These are phyloP conservation scores for Dichotomopilus funicola DNA, from an alignment of 2,329 filamentous ascomycete species.

Conservation along the genomic window DNA sequence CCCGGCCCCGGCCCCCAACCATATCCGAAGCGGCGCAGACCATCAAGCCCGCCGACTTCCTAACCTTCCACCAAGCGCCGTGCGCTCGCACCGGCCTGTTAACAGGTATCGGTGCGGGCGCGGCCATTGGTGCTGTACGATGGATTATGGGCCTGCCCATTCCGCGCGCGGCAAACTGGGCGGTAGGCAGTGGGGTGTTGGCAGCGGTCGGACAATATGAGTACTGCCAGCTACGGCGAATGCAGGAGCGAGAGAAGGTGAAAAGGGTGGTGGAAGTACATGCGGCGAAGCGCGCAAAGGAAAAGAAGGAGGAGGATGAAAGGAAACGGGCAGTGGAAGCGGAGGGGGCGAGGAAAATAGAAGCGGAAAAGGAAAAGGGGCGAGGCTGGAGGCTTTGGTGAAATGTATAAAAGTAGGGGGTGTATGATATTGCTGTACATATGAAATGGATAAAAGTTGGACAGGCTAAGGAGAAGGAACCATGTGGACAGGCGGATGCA, in stretches of 20 bases:
- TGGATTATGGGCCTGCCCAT: constrained; percentile 64
- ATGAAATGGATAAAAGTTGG: background rate
- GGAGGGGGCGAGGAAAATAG: constrained; percentile 24
- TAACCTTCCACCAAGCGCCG: constrained; percentile 68
- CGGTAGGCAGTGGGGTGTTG: constrained; percentile 67
- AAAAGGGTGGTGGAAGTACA: constrained; percentile 78
- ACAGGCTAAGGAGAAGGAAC: background rate
- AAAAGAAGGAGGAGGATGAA: constrained; percentile 31
- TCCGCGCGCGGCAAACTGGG: constrained; percentile 72
- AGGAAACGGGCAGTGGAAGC: constrained; percentile 31
- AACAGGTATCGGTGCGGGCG: constrained; percentile 74
- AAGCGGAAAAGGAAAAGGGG: constrained; percentile 21
- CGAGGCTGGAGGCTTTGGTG: constrained; percentile 53
- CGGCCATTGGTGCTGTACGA: constrained; percentile 66
- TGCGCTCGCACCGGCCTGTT: constrained; percentile 80
- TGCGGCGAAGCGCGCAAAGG: constrained; percentile 61
- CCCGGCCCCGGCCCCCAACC: constrained; percentile 20
- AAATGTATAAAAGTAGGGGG: background rate
- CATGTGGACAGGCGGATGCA: too few relatives aligned
- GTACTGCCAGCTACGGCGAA: constrained; percentile 70
- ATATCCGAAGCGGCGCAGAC: constrained; percentile 59
- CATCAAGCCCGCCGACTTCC: constrained; percentile 63
- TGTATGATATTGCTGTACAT: background rate
- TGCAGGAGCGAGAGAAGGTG: constrained; percentile 75
- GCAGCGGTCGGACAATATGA: constrained; percentile 71